phyloP scores from a whole-genome alignment of 2,329 filamentous ascomycete species.

The Fusarium marasasianum region DNA sequence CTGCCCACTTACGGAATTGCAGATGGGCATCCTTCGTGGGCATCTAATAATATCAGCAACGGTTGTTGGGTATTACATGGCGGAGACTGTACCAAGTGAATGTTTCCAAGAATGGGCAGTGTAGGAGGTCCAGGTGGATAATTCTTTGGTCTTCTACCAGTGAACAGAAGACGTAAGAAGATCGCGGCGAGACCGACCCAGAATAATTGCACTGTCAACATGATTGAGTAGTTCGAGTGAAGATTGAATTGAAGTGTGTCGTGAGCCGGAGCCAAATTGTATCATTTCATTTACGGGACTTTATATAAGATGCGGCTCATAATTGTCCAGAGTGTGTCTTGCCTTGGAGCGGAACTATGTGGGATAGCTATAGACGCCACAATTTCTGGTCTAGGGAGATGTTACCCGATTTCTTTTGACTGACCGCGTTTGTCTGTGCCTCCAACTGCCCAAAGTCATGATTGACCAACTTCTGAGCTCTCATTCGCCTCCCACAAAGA shows the following conservation, averaged over 20 bases:
- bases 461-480: background rate
- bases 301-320: background rate
- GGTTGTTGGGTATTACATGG: fast-evolving
- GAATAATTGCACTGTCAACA: background rate
- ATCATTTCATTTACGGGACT: background rate
- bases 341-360: background rate
- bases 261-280: fast-evolving
- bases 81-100: background rate
- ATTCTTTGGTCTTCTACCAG: background rate
- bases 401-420: fast-evolving
- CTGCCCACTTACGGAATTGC: constrained; percentile 2
- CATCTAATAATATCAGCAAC: background rate
- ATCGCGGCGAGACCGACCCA: background rate
- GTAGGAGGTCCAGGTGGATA: constrained; percentile 5
- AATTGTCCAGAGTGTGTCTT: background rate
- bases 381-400: background rate
- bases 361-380: background rate
- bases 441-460: background rate
- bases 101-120: background rate
- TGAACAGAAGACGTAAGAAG: constrained; percentile 1
- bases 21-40: background rate
- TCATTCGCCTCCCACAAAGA: constrained; percentile 3
- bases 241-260: too few species aligned
- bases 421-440: background rate
- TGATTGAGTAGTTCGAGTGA: background rate